Evolutionary conservation across 2,329 filamentous ascomycete genomes (phyloP), one percentile per base, ranked within the genome.

Genomic region (Fusarium devonianum): DNA sequence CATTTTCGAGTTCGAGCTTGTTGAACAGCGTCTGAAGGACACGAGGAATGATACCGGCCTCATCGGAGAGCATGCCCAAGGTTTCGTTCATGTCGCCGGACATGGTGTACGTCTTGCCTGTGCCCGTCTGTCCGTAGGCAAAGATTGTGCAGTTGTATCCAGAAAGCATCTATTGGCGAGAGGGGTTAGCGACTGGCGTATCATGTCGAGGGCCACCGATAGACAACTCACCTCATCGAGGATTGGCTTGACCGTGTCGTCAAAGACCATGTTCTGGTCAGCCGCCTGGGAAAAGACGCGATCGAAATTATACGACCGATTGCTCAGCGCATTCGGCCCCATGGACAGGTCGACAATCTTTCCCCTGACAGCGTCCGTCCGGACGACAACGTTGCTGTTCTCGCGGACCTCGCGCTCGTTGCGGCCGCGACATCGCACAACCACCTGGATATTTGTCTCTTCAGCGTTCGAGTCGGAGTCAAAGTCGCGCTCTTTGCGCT

Each of bases 141-240:
- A 99, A 99, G 52, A 99, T 96, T 5, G 94, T 99, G 75, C 94
- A 99, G 71, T 99, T 99, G 75, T 90, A 97, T 41, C 94, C 94
- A 17, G 86, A 83, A 30, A 99, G 82, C 80, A 97, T 96, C 91
- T 96, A 62, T n/a, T n/a, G n/a, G n/a, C n/a, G n/a, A n/a, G n/a
- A n/a, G n/a, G n/a, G n/a, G n/a, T n/a, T n/a, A n/a, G n/a, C n/a
- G n/a, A n/a, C n/a, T n/a, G n/a, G n/a, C n/a, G n/a, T n/a, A n/a
- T n/a, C n/a, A n/a, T n/a, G n/a, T n/a, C 13, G 10, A 4, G n/a
- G 6, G 17, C 3, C 17, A 13, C 12, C 12, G 4, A 19, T 6
- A 23, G 25, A 7, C 25, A 33, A 66, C 80, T 61, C 71, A 95
- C 92, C 82, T 99, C 92, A 62, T 96, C 91, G 23, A 99, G 69